These are phyloP conservation scores for Echites panduratus DNA, from an alignment of 257 asterid genomes.

Conservation along the genomic window DNA sequence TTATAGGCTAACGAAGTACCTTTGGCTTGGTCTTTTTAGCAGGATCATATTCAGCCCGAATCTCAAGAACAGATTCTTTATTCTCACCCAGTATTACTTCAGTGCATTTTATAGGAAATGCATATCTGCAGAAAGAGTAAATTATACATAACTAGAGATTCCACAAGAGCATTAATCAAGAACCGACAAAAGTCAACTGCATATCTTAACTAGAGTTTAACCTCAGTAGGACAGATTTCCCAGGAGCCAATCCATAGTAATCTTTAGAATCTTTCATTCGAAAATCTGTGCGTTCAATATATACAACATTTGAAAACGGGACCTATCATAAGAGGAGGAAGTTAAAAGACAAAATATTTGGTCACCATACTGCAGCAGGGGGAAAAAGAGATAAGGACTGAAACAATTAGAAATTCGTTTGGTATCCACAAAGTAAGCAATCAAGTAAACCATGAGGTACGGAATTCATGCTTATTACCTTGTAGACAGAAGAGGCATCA, in stretches of 20 bases:
- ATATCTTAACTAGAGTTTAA: not conserved
- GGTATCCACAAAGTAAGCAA: not conserved
- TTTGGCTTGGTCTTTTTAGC: conserved; percentile 77
- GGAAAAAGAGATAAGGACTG: not conserved
- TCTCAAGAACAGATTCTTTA: conserved; percentile 58
- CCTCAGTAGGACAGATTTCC: conserved; percentile 89
- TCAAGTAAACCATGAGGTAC: not conserved
- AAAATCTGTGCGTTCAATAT: conserved; percentile 76
- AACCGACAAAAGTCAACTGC: not conserved
- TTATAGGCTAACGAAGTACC: conserved; percentile 32
- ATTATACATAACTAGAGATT: conserved; percentile 9
- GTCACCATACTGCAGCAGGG: not conserved
- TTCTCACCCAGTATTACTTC: conserved; percentile 63
- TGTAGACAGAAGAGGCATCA: conserved; percentile 56
- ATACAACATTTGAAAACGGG: conserved; percentile 81
- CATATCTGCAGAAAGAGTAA: conserved; percentile 52
- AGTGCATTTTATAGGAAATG: conserved; percentile 83
- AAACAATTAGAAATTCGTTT: not conserved
- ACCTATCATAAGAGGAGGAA: conserved; percentile 39
- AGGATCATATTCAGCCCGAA: conserved; percentile 76
- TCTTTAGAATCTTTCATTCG: conserved; percentile 88
- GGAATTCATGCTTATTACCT: conserved; percentile 33
- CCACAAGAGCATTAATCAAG: conserved; percentile 4
- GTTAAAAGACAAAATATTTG: not conserved
- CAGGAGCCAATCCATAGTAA: conserved; percentile 97